These are phyloP conservation scores for Nissolia schottii DNA, from an alignment of 306 rosid genomes.

Conservation along the genomic window DNA sequence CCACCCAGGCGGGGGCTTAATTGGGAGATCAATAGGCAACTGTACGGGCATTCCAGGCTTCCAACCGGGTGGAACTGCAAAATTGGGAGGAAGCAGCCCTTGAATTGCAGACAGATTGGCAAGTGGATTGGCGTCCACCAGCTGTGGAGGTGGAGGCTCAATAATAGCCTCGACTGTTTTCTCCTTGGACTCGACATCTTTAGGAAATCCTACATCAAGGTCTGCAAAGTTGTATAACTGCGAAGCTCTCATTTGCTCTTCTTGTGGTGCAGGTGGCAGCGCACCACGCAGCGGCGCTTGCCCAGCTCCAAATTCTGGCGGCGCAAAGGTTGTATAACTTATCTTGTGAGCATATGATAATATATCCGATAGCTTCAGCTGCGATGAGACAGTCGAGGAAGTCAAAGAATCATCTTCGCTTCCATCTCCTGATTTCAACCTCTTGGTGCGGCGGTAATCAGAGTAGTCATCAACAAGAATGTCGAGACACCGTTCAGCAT, in stretches of 20 bases:
- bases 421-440: conserved; percentile 40
- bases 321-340: conserved; percentile 96
- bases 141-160: conserved; percentile 52
- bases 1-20: conserved; percentile 94
- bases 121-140: conserved; percentile 41
- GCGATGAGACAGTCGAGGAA: conserved; percentile 60
- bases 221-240: conserved; percentile 81
- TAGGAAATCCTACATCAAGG: conserved; percentile 88
- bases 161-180: conserved; percentile 62
- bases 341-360: conserved; percentile 80
- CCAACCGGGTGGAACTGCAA: conserved; percentile 85
- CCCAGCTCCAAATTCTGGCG: conserved; percentile 92
- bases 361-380: conserved; percentile 59
- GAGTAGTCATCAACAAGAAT: conserved; percentile 80
- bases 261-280: conserved; percentile 93
- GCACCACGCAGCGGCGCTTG: conserved; percentile 84
- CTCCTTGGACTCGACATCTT: conserved; percentile 50
- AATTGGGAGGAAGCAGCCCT: conserved; percentile 72
- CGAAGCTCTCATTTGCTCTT: conserved; percentile 94
- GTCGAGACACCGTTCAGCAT: conserved; percentile 80
- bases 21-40: conserved; percentile 62
- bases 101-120: conserved; percentile 55
- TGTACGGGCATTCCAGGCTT: conserved; percentile 95
- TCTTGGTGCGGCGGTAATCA: conserved; percentile 60
- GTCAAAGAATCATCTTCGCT: conserved; percentile 46